Evolutionary conservation across 2,329 filamentous ascomycete genomes (phyloP).

Genomic region (Endocalyx cinctus): DNA sequence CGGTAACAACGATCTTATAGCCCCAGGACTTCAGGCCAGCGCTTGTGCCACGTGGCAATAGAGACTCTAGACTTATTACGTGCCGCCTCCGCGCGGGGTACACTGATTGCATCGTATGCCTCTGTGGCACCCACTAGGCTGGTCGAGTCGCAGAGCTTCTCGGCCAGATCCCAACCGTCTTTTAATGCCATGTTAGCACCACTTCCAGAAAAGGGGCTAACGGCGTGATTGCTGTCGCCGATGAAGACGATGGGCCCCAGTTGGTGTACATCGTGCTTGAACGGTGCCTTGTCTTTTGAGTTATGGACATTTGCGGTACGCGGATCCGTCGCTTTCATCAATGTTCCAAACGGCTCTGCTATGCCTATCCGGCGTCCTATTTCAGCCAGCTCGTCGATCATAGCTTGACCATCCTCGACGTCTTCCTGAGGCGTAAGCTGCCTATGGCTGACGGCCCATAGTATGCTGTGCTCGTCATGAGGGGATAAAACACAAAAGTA

Average conservation of each 20-base stretch:
- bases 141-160: slow-evolving; percentile 28
- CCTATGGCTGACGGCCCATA: slow-evolving; percentile 39
- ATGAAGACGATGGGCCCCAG: slow-evolving; percentile 37
- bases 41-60: too few relatives aligned
- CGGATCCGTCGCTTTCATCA: slow-evolving; percentile 35
- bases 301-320: slow-evolving; percentile 34
- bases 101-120: slow-evolving; percentile 31
- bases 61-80: slow-evolving; percentile 14
- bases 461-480: slow-evolving; percentile 32
- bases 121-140: slow-evolving; percentile 23
- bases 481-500: slow-evolving; percentile 40
- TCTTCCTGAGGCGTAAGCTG: slow-evolving; percentile 13
- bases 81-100: slow-evolving; percentile 27
- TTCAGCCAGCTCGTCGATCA: slow-evolving; percentile 28
- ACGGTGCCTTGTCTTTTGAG: slow-evolving; percentile 40
- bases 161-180: slow-evolving; percentile 43
- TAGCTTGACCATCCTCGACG: slow-evolving; percentile 16
- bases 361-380: slow-evolving; percentile 33
- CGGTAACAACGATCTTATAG: too few relatives aligned
- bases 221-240: slow-evolving; percentile 46
- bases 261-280: slow-evolving; percentile 29
- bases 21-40: not conserved
- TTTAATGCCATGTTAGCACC: slow-evolving; percentile 44
- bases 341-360: slow-evolving; percentile 33
- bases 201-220: slow-evolving; percentile 44